Evolutionary conservation across 2,329 filamentous ascomycete species (phyloP), one percentile per base, ranked within the genome.

Genomic region (Fusarium virguliforme): DNA sequence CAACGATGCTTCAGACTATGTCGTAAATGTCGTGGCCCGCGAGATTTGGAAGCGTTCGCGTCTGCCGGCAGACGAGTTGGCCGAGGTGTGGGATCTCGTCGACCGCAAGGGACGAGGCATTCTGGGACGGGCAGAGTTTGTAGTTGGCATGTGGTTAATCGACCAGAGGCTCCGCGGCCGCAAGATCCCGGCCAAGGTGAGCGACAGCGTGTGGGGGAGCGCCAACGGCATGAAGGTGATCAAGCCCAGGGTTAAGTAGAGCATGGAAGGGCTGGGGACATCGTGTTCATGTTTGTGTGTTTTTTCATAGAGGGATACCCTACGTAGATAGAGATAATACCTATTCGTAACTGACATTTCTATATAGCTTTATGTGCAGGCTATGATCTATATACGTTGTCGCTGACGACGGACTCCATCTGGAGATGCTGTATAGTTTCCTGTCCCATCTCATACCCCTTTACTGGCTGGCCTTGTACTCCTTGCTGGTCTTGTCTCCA

Each of bases 131-230:
- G 86, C 91, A 61, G 91, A 94, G 81, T 96, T 96, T 78, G 91
- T 96, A 0, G 92, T 95, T 1, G 93, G 93, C 9, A 86, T 94
- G 83, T 96, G 93, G 92, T 81, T 96, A 54, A 88, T 96, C 37
- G 93, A 96, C 78, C 92, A 95, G 84, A 84, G 92, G 65, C 82
- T 96, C n/a, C 89, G 92, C 71, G 94, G 93, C 1, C 84, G 93
- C 65, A 96, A 96, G 83, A 84, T 95, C 22, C 93, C 94, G 0
- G 83, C 87, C 13, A 88, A 87, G 74, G 91, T 95, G 9, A 87
- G 87, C 57, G 89, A 91, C 55, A 94, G 91, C 75, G 91, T 95
- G 6, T 96, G 93, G 93, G 86, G 85, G 32, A 94, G 92, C 75
- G 92, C 85, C 22, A 83, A 81, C 67, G 86, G 84, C 4, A 79